phyloP scores from a whole-genome alignment of 345 rosid species.

The Lagerstroemia speciosa region DNA sequence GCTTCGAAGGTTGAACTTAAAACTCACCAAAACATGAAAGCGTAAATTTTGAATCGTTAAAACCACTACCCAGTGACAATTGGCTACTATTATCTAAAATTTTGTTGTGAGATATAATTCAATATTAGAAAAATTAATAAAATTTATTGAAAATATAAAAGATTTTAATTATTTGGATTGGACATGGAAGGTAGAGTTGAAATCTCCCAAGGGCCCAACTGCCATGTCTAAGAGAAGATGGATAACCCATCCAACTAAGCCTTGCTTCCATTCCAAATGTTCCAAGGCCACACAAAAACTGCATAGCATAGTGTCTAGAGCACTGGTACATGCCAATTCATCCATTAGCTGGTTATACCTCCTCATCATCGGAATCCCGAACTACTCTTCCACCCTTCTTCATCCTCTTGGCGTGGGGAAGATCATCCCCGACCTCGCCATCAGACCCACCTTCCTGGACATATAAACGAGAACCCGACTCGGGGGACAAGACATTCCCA shows the following conservation, averaged over 20 bases:
- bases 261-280: background rate
- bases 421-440: slow-evolving; percentile 19
- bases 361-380: slow-evolving; percentile 51
- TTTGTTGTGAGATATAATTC: no score
- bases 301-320: background rate
- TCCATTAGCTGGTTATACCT: background rate
- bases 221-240: no score
- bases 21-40: no score
- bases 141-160: no score
- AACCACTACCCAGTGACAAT: no score
- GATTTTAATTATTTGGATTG: no score
- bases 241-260: background rate
- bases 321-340: background rate
- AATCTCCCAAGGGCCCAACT: no score
- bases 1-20: no score
- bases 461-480: slow-evolving; percentile 17
- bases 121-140: no score
- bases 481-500: slow-evolving; percentile 21
- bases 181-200: no score
- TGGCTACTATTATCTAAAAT: no score
- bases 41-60: no score
- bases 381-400: slow-evolving; percentile 37
- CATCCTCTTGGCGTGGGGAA: slow-evolving; percentile 26
- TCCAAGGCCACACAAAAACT: background rate
- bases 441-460: slow-evolving; percentile 29